Base-by-base conservation (phyloP, 805 yeast species). In the Jamesozyma piceae region DNA sequence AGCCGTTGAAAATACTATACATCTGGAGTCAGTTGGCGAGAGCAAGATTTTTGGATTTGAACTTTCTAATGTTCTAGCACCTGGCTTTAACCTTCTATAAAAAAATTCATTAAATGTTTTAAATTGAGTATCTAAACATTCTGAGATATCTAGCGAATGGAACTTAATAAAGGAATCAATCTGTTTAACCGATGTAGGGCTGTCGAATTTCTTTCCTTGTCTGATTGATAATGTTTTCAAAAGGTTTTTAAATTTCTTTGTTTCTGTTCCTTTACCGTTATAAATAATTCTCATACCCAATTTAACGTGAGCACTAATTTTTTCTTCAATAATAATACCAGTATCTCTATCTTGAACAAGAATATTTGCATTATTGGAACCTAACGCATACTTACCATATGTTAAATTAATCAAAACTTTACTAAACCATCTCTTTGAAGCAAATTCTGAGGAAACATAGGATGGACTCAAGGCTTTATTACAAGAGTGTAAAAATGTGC, bases 311-410 rank as follows among this genome's bases (percentile, higher is more conserved):
- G 84, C 77, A 44, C 89, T 80, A 84, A 92, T 90, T 54, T 87
- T 87, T 54, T 90, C 98, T 58, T 90, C 97, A 55, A 83, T 63
- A n/a, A 90, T 77, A 37, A 85, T 73, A 0, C 98, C 98, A 0
- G 96, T 81, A 15, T 74, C 69, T 47, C 98, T 71, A 59, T 92
- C 97, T 60, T 92, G 97, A 2, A 90, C 97, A 39, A 92, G 67
- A 26, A 92, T 90, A 56, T 90, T 90, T 9, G 97, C 98, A 38
- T 94, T 87, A 57, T 90, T 86, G 20, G 81, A 79, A 2, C 97
- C 97, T 30, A 90, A 64, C 38, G 79, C 78, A 58, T 88, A 82
- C 53, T 82, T 82, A 0, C 98, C 98, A 57, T 86, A 88, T 0
- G 92, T 85, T 37, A 92, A 66, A 55, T 87, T 89, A 39, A 88